These are phyloP conservation scores for Penicillium nucicola DNA, from an alignment of 495 filamentous ascomycete species.

Conservation along the genomic window DNA sequence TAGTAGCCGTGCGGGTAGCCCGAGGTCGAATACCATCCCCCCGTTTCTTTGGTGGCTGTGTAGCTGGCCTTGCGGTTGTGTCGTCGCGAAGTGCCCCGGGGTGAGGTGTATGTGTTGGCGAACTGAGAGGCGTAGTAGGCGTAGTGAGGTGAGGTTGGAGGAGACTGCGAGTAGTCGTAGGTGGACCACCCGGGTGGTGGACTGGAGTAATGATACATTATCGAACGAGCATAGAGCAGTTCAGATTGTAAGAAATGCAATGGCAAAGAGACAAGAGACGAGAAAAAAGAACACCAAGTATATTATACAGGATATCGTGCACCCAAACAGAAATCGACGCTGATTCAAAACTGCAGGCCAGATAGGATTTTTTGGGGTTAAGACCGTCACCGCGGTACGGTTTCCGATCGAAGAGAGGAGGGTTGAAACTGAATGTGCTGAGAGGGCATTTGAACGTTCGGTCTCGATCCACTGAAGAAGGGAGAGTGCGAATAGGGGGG, in stretches of 20 bases:
- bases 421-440: slow-evolving; percentile 37
- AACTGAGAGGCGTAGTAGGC: slow-evolving; percentile 44
- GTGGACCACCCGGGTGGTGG: slow-evolving; percentile 48
- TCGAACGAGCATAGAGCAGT: slow-evolving; percentile 33
- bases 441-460: slow-evolving; percentile 50
- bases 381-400: slow-evolving; percentile 47
- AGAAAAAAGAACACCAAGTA: slow-evolving; percentile 32
- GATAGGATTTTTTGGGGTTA: slow-evolving; percentile 19
- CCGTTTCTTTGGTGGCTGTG: slow-evolving; percentile 37
- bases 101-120: slow-evolving; percentile 38
- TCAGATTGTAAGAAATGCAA: slow-evolving; percentile 19
- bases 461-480: slow-evolving; percentile 18
- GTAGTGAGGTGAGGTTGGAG: slow-evolving; percentile 50
- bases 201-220: slow-evolving; percentile 54
- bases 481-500: slow-evolving; percentile 6
- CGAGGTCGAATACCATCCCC: slow-evolving; percentile 34
- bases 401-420: slow-evolving; percentile 44
- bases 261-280: slow-evolving; percentile 16
- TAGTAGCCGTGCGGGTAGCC: slow-evolving; percentile 38
- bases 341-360: slow-evolving; percentile 19
- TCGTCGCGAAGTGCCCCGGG: slow-evolving; percentile 38
- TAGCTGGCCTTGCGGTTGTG: slow-evolving; percentile 49
- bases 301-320: slow-evolving; percentile 53
- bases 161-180: slow-evolving; percentile 50
- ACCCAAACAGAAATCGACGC: slow-evolving; percentile 40